Base-by-base conservation (phyloP, 1,284 basidiomycete species). In the Wolfiporia cocos region DNA sequence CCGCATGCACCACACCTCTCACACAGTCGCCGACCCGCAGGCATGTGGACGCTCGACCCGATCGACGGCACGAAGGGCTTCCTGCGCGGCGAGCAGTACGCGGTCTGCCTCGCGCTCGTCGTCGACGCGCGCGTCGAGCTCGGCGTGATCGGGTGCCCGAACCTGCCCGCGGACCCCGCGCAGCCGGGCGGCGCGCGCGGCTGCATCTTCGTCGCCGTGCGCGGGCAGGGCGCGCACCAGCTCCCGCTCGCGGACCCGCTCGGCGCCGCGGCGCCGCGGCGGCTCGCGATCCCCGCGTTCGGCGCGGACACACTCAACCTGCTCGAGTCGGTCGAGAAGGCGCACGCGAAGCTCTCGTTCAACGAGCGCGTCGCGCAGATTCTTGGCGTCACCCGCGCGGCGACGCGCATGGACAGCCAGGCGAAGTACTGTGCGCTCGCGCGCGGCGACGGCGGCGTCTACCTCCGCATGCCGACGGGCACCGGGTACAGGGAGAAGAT, bases 11-110 rank as follows among this genome's bases (percentile, higher is more conserved):
- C 17, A 20, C 11, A 6, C 21, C 39, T 12, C 30, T 14, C 46
- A 15, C 28, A 22, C 42, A 32, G 34, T 17, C n/a, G 35, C 19
- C 19, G 26, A 19, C n/a, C 11, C 15, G 14, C 35, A 87, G 83
- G 88, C 12, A 85, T 89, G 73, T 90, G 92, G 92, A 88, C 89
- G 0, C 79, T 94, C 35, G 92, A 95, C 62, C 91, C 91, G 20
- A 92, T 94, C 52, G 91, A 94, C 57, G 91, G 92, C 7, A 93
- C 90, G 17, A 94, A 94, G 61, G 92, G 95, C 2, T 99, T 99
- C 72, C 74, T 99, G 33, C 82, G 95, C 18, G 92, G 93, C 10
- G 94, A 91, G 43, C 96, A 99, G 64, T 99, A 95, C 58, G 95
- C 95, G 4, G 92, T 99, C 21, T 99, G 95, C 65, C 73, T 99